phyloP scores from a whole-genome alignment of 2,329 filamentous ascomycete genomes.

The Venturia pyrina region DNA sequence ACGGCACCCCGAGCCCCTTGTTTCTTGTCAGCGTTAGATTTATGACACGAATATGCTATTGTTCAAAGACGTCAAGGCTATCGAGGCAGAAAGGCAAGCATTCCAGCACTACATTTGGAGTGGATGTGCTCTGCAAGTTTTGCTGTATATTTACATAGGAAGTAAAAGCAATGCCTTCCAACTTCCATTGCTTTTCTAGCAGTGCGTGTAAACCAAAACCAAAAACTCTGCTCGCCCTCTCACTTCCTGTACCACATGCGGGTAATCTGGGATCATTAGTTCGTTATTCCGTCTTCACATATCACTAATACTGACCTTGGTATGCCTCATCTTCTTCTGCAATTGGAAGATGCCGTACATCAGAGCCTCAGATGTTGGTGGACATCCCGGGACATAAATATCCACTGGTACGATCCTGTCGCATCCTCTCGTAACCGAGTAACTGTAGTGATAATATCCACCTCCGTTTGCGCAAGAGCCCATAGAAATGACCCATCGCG shows the following conservation, averaged over 20 bases:
- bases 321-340: constrained; percentile 65
- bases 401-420: constrained; percentile 77
- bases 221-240: constrained; percentile 11
- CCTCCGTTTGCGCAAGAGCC: constrained; percentile 77
- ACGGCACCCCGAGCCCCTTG: too few species aligned
- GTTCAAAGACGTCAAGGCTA: too few species aligned
- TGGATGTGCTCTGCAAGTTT: neutral
- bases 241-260: constrained; percentile 50
- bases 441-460: constrained; percentile 81
- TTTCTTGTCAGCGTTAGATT: too few species aligned
- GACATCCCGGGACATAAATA: constrained; percentile 70
- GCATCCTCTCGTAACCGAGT: constrained; percentile 66
- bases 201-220: neutral
- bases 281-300: too few species aligned
- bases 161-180: neutral
- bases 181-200: neutral
- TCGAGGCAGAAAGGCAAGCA: too few species aligned
- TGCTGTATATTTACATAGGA: constrained; percentile 7
- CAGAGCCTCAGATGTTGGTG: constrained; percentile 44
- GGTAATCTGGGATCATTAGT: constrained; percentile 30
- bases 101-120: neutral
- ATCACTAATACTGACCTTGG: constrained; percentile 21
- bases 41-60: too few species aligned
- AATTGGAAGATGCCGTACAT: constrained; percentile 62
- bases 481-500: constrained; percentile 80